These are phyloP conservation scores for Parvularia atlantis DNA, from an alignment of 78 protist species.

Conservation along the genomic window DNA sequence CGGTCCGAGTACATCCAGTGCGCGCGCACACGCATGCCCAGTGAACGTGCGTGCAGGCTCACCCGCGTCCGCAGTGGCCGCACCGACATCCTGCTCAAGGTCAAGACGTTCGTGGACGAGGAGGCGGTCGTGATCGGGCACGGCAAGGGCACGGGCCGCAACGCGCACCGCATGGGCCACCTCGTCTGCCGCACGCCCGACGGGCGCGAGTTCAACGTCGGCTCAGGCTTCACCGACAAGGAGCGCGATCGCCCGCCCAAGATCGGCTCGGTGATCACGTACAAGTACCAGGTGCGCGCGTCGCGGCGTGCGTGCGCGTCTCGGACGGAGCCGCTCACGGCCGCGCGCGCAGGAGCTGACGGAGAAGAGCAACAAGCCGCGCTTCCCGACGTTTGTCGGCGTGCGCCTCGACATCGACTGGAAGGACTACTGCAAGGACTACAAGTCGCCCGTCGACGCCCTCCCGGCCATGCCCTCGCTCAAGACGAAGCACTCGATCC, in stretches of 20 bases:
- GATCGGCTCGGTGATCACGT: slow-evolving; percentile 19
- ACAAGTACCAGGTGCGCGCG: background rate
- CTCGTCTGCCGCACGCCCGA: background rate
- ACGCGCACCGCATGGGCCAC: background rate
- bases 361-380: background rate
- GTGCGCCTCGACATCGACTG: background rate
- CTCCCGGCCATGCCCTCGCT: too few relatives aligned
- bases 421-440: too few relatives aligned
- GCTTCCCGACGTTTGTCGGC: slow-evolving; percentile 16
- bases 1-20: slow-evolving; percentile 11
- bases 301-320: too few relatives aligned
- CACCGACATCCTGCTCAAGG: slow-evolving; percentile 20
- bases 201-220: slow-evolving; percentile 23
- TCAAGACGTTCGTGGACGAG: slow-evolving; percentile 16
- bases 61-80: too few relatives aligned
- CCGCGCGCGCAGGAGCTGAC: slow-evolving; percentile 27
- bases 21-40: too few relatives aligned
- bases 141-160: background rate
- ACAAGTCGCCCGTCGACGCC: too few relatives aligned
- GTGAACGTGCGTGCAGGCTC: too few relatives aligned
- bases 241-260: slow-evolving; percentile 22
- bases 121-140: slow-evolving; percentile 13
- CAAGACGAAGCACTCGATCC: too few relatives aligned
- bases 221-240: slow-evolving; percentile 20
- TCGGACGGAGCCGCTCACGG: too few relatives aligned